These are phyloP conservation scores for Aspergillus incahuasiensis DNA, from an alignment of 495 filamentous ascomycete genomes.

Conservation along the genomic window DNA sequence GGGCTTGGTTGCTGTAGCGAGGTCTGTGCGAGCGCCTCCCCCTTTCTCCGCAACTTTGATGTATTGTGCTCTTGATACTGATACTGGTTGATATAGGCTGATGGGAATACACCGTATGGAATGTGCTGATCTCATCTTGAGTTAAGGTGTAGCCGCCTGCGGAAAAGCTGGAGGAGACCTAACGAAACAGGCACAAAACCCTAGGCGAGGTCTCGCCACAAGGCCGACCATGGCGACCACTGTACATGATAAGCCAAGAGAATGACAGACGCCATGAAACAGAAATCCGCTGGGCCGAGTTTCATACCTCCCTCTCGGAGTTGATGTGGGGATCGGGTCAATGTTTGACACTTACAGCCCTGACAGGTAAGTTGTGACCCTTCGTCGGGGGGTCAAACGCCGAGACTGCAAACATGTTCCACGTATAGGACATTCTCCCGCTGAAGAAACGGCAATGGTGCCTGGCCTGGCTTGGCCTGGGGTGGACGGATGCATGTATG, in stretches of 20 bases:
- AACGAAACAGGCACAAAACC: not conserved
- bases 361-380: not conserved
- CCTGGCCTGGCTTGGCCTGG: not conserved
- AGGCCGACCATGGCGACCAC: not conserved
- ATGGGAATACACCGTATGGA: no score
- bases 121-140: no score
- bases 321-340: not conserved
- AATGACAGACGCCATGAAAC: not conserved
- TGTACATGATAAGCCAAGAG: not conserved
- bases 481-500: not conserved
- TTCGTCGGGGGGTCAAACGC: not conserved
- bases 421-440: not conserved
- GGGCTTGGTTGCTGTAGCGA: not conserved
- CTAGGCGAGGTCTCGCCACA: not conserved
- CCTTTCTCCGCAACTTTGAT: not conserved
- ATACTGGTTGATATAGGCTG: not conserved
- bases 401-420: constrained; percentile 1
- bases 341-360: not conserved
- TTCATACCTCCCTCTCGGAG: not conserved
- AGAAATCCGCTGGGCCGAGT: not conserved
- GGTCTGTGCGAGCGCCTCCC: not conserved
- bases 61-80: not conserved
- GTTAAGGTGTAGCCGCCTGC: not conserved
- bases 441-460: not conserved
- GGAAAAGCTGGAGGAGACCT: not conserved